A percentile compares a stretch with the other conserved stretches of the same genome.
These are phyloP conservation scores for Aulographum hederae DNA, from an alignment of 2,329 filamentous ascomycete species.

Conservation along the genomic window DNA sequence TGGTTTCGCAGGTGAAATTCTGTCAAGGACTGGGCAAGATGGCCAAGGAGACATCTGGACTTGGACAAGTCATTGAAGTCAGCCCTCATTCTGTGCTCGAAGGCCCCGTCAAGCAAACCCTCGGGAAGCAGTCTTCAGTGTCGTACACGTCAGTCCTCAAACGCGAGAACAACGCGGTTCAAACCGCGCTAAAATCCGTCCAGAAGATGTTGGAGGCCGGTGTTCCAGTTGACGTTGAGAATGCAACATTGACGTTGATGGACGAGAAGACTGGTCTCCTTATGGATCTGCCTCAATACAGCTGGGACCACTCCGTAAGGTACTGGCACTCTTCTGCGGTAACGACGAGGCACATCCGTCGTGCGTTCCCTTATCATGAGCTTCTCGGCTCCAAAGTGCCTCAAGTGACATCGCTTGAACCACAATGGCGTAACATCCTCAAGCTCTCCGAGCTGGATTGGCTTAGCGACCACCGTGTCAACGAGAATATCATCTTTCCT, in stretches of 20 bases:
- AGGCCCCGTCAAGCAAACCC: slow-evolving; percentile 2
- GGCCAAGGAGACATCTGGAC: neutral
- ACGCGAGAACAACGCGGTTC: slow-evolving; percentile 11
- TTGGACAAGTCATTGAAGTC: slow-evolving; percentile 7
- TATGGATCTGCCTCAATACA: slow-evolving; percentile 4
- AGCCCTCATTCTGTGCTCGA: slow-evolving; percentile 6
- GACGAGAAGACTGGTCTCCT: too few relatives aligned
- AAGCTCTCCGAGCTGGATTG: slow-evolving; percentile 8
- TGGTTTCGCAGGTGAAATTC: slow-evolving; percentile 5
- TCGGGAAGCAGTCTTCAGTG: slow-evolving; percentile 8
- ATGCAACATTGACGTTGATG: too few relatives aligned
- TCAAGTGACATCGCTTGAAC: slow-evolving; percentile 7
- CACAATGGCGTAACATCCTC: slow-evolving; percentile 10
- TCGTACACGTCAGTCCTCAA: slow-evolving; percentile 13
- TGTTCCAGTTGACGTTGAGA: neutral
- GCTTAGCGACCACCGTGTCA: slow-evolving; percentile 9
- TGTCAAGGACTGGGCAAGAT: slow-evolving; percentile 1
- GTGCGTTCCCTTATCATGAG: slow-evolving; percentile 7
- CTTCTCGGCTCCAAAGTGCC: slow-evolving; percentile 11
- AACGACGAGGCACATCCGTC: slow-evolving; percentile 7
- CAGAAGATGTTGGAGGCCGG: slow-evolving; percentile 8
- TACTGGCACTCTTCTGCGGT: slow-evolving; percentile 11
- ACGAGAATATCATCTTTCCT: slow-evolving; percentile 6
- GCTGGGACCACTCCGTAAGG: slow-evolving; percentile 15
- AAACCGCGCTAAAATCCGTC: slow-evolving; percentile 9